Evolutionary conservation across 106 monocot species (phyloP).

Genomic region (Apostasia shenzhenica): DNA sequence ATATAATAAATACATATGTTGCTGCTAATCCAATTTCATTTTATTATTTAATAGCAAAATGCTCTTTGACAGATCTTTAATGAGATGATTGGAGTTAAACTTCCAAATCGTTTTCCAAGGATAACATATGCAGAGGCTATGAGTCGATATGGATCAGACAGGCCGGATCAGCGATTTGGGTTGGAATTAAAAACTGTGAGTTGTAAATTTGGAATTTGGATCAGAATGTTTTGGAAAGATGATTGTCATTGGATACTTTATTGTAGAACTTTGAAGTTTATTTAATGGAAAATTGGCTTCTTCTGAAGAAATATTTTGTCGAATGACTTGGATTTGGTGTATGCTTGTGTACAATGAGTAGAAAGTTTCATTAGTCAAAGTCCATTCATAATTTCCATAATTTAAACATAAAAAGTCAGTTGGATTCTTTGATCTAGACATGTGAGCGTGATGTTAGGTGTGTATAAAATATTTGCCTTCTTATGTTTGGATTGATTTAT

Average conservation of each 20-base stretch:
- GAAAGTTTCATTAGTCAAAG: too few species aligned
- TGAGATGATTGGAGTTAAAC: conserved; percentile 62
- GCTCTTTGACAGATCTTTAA: conserved; percentile 55
- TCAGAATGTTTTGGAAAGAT: background rate
- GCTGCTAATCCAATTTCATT: background rate
- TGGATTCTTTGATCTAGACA: too few species aligned
- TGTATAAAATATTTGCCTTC: too few species aligned
- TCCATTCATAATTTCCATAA: too few species aligned
- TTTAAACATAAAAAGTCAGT: too few species aligned
- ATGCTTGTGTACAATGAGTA: background rate
- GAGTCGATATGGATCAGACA: conserved; percentile 78
- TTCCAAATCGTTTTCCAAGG: conserved; percentile 89
- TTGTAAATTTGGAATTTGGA: conserved; percentile 1
- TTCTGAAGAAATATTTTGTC: background rate
- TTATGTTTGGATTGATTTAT: too few species aligned
- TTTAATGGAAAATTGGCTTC: background rate
- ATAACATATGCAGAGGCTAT: conserved; percentile 91
- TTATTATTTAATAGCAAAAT: background rate
- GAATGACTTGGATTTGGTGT: background rate
- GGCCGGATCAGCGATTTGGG: conserved; percentile 88
- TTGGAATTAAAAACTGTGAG: conserved; percentile 84
- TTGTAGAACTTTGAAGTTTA: background rate
- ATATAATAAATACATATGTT: conserved; percentile 32
- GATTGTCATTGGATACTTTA: background rate
- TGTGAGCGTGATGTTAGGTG: too few species aligned